Conservation (phyloP, 495 filamentous ascomycete genomes). For the Aspergillus hancockii region DNA sequence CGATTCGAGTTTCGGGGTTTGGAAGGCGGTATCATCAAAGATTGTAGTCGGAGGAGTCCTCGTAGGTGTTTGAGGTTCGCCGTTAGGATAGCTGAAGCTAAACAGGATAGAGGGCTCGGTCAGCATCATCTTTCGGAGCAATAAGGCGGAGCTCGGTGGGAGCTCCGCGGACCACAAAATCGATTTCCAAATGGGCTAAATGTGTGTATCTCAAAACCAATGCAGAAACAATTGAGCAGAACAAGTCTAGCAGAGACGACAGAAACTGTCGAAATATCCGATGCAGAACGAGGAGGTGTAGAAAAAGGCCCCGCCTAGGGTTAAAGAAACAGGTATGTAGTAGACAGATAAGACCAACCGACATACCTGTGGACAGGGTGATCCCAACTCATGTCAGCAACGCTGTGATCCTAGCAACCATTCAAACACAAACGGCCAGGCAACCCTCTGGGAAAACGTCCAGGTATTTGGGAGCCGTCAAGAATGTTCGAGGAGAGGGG, state of each 20-base stretch:
- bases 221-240: neutral
- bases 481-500: conserved; percentile 35
- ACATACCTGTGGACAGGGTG: conserved; percentile 70
- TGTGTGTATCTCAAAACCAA: neutral
- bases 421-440: conserved; percentile 42
- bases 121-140: conserved; percentile 32
- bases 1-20: conserved; percentile 64
- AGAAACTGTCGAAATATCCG: neutral
- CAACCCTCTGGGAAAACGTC: conserved; percentile 29
- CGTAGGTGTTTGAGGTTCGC: conserved; percentile 75
- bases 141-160: conserved; percentile 13
- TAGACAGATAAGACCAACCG: conserved; percentile 18
- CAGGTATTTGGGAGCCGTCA: conserved; percentile 26
- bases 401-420: conserved; percentile 43
- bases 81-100: conserved; percentile 78
- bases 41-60: conserved; percentile 67
- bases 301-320: conserved; percentile 27
- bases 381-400: conserved; percentile 74
- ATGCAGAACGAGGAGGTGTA: conserved; percentile 1
- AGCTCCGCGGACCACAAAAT: conserved; percentile 11
- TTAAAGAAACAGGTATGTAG: conserved; percentile 7
- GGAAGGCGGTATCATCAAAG: conserved; percentile 64
- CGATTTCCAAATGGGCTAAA: conserved; percentile 1
- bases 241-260: conserved; percentile 11
- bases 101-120: conserved; percentile 38